phyloP scores from a whole-genome alignment of 2,329 filamentous ascomycete species.

The Monascus ruber region DNA sequence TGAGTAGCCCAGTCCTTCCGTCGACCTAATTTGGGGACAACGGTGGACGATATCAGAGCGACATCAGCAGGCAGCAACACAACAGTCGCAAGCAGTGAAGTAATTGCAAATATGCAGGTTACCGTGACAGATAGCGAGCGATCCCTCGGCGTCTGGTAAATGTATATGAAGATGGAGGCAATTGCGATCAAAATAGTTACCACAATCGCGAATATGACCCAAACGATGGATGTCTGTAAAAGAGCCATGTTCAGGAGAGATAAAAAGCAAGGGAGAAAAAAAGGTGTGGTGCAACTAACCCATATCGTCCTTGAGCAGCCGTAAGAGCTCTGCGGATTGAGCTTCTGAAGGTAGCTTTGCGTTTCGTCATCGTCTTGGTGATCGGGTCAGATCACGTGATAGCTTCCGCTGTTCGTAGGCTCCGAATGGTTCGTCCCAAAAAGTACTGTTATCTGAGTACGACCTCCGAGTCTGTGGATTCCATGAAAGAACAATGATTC shows the following conservation, averaged over 20 bases:
- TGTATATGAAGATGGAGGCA: conserved; percentile 74
- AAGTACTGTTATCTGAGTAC: no score
- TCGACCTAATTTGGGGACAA: conserved; percentile 58
- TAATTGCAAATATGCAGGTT: conserved; percentile 78
- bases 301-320: no score
- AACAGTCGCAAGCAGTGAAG: conserved; percentile 79
- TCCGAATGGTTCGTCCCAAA: no score
- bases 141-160: conserved; percentile 82
- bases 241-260: conserved; percentile 43
- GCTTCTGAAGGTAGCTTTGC: no score
- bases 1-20: conserved; percentile 96
- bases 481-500: no score
- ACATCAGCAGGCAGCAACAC: conserved; percentile 91
- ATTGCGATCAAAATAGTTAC: conserved; percentile 64
- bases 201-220: conserved; percentile 82
- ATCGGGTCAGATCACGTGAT: no score
- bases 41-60: conserved; percentile 83
- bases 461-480: no score
- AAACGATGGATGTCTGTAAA: conserved; percentile 83
- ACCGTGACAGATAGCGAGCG: conserved; percentile 70
- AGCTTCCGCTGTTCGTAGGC: no score
- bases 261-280: no score
- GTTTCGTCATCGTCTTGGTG: no score
- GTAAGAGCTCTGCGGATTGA: no score
- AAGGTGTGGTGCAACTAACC: no score